A percentile compares a stretch with the other conserved stretches of the same genome.
Conservation (phyloP, 306 rosid genomes). For the Ziziphus jujuba region DNA sequence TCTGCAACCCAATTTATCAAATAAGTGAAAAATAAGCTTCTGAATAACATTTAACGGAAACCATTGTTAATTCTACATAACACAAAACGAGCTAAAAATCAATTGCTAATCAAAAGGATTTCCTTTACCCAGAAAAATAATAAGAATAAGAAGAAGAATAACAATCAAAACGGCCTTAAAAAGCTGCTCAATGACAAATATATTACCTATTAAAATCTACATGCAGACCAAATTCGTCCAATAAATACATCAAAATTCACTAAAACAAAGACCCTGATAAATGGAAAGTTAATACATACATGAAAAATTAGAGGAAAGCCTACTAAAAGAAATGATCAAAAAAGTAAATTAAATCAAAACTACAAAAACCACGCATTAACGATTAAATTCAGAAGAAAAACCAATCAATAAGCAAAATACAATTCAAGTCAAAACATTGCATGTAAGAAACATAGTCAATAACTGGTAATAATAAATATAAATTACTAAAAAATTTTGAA, state of each 20-base stretch:
- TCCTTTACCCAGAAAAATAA: constrained; percentile 7
- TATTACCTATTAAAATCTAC: constrained; percentile 21
- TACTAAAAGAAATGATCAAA: constrained; percentile 11
- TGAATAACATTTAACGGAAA: not conserved
- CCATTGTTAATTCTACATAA: constrained; percentile 17
- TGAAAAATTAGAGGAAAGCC: constrained; percentile 8
- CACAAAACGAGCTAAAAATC: constrained; percentile 12
- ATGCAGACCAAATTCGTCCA: constrained; percentile 23
- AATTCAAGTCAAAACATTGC: constrained; percentile 44
- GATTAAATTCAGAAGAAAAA: constrained; percentile 16
- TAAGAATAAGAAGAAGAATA: too few relatives aligned
- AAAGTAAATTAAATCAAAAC: constrained; percentile 4
- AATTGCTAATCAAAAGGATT: constrained; percentile 8
- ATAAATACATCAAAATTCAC: not conserved
- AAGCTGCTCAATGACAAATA: not conserved
- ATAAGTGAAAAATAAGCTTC: not conserved
- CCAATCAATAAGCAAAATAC: constrained; percentile 10
- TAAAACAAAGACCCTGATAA: not conserved
- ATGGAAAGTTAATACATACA: too few relatives aligned
- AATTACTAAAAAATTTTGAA: not conserved
- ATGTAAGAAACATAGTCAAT: constrained; percentile 24
- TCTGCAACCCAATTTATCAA: not conserved
- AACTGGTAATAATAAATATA: not conserved
- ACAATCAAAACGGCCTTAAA: constrained; percentile 13
- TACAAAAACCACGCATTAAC: constrained; percentile 32